Conservation (phyloP, 2,329 filamentous ascomycete genomes). For the Plectosphaerella cucumerina region DNA sequence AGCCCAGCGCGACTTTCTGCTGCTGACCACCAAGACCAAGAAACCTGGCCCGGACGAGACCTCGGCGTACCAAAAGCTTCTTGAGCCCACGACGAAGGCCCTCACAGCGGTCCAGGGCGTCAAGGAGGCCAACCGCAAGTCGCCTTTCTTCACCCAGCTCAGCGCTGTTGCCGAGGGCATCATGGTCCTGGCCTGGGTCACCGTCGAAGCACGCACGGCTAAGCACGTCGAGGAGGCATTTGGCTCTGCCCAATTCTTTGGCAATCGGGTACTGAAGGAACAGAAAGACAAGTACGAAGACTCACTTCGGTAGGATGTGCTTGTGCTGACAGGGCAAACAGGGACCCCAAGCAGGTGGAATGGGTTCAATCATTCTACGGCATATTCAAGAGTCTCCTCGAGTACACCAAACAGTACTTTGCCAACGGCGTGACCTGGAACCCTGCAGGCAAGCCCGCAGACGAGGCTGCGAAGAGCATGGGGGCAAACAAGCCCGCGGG, state of each 20-base stretch:
- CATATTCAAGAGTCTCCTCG: conserved; percentile 77
- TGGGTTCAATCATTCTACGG: conserved; percentile 93
- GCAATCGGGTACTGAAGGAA: conserved; percentile 89
- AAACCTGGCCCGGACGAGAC: conserved; percentile 74
- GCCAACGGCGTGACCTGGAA: conserved; percentile 84
- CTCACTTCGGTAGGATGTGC: background rate
- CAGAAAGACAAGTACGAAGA: conserved; percentile 63
- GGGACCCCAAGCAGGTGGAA: conserved; percentile 75
- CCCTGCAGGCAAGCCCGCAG: conserved; percentile 65
- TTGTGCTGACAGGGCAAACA: conserved; percentile 28
- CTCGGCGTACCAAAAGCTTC: conserved; percentile 66
- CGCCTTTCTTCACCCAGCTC: conserved; percentile 73
- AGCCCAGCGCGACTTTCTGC: conserved; percentile 81
- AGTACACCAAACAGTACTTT: conserved; percentile 83
- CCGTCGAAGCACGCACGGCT: conserved; percentile 74
- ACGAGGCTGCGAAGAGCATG: conserved; percentile 61
- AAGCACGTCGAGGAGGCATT: conserved; percentile 83
- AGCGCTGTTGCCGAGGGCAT: conserved; percentile 88
- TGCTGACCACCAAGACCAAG: conserved; percentile 85
- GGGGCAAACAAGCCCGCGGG: conserved; percentile 34
- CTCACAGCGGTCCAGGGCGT: conserved; percentile 76
- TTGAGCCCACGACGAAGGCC: conserved; percentile 82
- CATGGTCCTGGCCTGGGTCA: conserved; percentile 86
- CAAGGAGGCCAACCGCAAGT: conserved; percentile 75
- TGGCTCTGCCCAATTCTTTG: conserved; percentile 85